phyloP scores from a whole-genome alignment of 306 rosid genomes.

The Medicago arabica region DNA sequence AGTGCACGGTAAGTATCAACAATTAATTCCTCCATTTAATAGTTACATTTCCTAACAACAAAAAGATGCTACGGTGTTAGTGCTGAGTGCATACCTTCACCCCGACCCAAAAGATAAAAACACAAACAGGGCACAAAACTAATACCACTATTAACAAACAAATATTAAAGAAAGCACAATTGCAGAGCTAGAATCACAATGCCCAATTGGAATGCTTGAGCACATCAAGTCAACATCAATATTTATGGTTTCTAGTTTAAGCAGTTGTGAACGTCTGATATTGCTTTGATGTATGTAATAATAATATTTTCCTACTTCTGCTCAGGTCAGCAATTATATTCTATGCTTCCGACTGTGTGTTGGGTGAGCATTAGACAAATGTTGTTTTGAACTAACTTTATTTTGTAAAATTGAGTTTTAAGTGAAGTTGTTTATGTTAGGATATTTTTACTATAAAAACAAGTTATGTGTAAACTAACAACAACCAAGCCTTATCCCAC shows the following conservation, averaged over 20 bases:
- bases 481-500: too few relatives aligned
- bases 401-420: neutral
- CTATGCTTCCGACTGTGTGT: slow-evolving; percentile 12
- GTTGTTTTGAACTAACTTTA: neutral
- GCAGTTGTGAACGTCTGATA: neutral
- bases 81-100: neutral
- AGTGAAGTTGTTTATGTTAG: too few relatives aligned
- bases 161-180: neutral
- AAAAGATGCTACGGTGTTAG: slow-evolving; percentile 4
- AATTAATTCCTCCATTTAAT: neutral
- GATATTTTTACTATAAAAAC: too few relatives aligned
- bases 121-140: neutral
- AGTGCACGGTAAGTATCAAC: slow-evolving; percentile 24
- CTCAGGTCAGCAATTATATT: neutral
- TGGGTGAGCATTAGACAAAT: neutral
- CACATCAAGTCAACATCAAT: neutral
- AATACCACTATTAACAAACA: neutral
- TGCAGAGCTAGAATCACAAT: slow-evolving; percentile 4
- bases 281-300: neutral
- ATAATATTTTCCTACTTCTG: neutral
- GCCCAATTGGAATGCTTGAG: neutral
- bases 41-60: neutral
- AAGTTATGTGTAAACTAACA: too few relatives aligned
- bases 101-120: neutral
- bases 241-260: neutral